Evolutionary conservation across 495 filamentous ascomycete genomes (phyloP).

Genomic region (Tuber magnatum): DNA sequence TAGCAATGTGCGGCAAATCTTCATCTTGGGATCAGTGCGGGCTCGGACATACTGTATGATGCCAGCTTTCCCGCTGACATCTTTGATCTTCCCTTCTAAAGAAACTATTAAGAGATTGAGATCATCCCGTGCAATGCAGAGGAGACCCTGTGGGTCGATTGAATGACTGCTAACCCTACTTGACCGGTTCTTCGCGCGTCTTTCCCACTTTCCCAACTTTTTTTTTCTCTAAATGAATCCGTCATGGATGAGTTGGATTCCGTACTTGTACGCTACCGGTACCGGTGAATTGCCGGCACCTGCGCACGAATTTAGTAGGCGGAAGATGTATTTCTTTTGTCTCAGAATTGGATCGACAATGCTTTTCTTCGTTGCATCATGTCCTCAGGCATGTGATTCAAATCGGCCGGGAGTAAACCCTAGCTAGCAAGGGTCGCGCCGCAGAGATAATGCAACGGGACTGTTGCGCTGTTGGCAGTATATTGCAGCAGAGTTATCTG

Average conservation of each 20-base stretch:
- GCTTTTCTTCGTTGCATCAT: not conserved
- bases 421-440: not conserved
- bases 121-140: not conserved
- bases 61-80: not conserved
- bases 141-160: not conserved
- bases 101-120: not conserved
- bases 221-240: not conserved
- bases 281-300: not conserved
- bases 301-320: not conserved
- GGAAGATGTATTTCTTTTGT: slow-evolving; percentile 1
- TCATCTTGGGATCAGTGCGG: not conserved
- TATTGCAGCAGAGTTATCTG: not conserved
- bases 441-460: not conserved
- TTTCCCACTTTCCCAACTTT: not conserved
- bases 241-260: not conserved
- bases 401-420: not conserved
- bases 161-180: not conserved
- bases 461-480: not conserved
- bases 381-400: not conserved
- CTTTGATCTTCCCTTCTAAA: not conserved
- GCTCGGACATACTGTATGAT: not conserved
- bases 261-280: no score
- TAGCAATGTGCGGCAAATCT: not conserved
- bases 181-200: not conserved
- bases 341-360: slow-evolving; percentile 2